Conservation (phyloP, 2,329 filamentous ascomycete genomes). For the Camptophora hylomeconis region DNA sequence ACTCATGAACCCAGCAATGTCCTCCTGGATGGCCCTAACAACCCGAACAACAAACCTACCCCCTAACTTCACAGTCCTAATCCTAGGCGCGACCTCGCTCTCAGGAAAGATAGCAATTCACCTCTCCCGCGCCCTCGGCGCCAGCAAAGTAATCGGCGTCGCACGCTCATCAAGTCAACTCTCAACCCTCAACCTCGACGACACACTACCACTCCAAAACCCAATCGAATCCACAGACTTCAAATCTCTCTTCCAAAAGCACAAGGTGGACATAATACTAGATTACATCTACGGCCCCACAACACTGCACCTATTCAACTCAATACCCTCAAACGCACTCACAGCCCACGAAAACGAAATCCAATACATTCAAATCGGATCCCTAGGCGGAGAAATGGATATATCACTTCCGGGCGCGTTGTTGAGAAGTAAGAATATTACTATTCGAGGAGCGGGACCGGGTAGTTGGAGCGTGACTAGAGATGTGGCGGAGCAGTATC, state of each 20-base stretch:
- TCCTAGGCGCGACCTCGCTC: conserved; percentile 41
- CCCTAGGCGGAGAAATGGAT: conserved; percentile 26
- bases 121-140: conserved; percentile 36
- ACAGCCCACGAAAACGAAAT: conserved; percentile 24
- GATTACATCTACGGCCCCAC: conserved; percentile 45
- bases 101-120: conserved; percentile 39
- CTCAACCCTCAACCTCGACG: conserved; percentile 33
- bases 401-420: conserved; percentile 30
- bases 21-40: conserved; percentile 44
- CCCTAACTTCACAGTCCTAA: conserved; percentile 34
- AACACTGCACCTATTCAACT: conserved; percentile 28
- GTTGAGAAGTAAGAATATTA: conserved; percentile 37
- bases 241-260: conserved; percentile 29
- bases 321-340: conserved; percentile 22
- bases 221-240: conserved; percentile 29
- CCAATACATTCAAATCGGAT: conserved; percentile 42
- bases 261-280: conserved; percentile 40
- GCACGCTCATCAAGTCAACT: conserved; percentile 35
- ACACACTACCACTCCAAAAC: conserved; percentile 29
- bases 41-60: conserved; percentile 29
- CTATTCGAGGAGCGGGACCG: conserved; percentile 33
- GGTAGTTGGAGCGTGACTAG: conserved; percentile 29
- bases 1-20: conserved; percentile 42
- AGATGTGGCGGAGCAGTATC: conserved; percentile 20
- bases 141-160: conserved; percentile 37